Conservation (phyloP, 495 filamentous ascomycete species). For the Aspergillus avenaceus region DNA sequence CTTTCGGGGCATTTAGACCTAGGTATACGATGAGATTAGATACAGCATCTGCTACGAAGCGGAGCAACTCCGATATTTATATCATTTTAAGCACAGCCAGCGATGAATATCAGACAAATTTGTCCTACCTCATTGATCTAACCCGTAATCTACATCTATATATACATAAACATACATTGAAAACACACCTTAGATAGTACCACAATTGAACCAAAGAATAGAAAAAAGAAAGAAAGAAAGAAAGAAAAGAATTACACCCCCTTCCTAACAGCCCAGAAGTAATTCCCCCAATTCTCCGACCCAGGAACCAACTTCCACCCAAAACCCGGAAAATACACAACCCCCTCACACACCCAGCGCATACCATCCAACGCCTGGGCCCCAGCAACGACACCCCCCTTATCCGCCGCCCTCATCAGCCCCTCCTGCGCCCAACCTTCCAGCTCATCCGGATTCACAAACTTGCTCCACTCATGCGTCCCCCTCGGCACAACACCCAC, state of each 20-base stretch:
- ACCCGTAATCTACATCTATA: not conserved
- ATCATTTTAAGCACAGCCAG: no score
- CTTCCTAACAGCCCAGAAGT: constrained; percentile 87
- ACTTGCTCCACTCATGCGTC: constrained; percentile 94
- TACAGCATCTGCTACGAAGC: no score
- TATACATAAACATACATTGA: not conserved
- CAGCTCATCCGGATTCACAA: constrained; percentile 84
- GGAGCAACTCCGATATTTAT: no score
- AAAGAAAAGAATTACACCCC: constrained; percentile 22
- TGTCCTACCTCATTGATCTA: not conserved
- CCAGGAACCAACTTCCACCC: constrained; percentile 85
- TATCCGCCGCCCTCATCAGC: constrained; percentile 38
- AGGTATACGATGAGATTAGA: no score
- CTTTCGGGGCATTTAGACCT: no score
- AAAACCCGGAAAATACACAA: constrained; percentile 83
- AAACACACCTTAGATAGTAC: no score
- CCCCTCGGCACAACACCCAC: constrained; percentile 83
- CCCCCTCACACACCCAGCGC: constrained; percentile 64
- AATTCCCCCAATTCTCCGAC: constrained; percentile 88
- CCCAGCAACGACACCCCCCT: constrained; percentile 43
- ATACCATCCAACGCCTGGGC: constrained; percentile 43
- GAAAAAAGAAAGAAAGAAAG: not conserved
- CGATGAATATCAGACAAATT: not conserved
- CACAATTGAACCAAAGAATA: not conserved
- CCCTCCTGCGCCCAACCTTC: constrained; percentile 52